These are phyloP conservation scores for Rhododendron vialii DNA, from an alignment of 148 eudicot species.

Conservation along the genomic window DNA sequence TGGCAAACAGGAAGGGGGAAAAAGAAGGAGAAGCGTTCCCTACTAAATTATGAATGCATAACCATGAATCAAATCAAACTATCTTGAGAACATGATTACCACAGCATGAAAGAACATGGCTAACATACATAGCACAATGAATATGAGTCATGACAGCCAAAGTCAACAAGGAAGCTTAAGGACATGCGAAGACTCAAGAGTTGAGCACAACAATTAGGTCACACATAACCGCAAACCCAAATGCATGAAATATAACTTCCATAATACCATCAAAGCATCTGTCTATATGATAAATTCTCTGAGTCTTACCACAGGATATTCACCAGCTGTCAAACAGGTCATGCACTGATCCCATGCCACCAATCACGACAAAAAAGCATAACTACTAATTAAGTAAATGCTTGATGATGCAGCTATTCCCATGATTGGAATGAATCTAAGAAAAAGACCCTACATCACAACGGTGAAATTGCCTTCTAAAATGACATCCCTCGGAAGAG, in stretches of 20 bases:
- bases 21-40: not conserved
- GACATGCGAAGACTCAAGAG: too few relatives aligned
- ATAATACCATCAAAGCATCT: not conserved
- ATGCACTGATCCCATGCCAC: not conserved
- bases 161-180: not conserved
- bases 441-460: not conserved
- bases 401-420: not conserved
- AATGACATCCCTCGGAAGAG: not conserved
- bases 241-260: not conserved
- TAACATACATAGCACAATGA: not conserved
- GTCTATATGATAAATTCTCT: not conserved
- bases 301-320: not conserved
- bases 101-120: too few relatives aligned
- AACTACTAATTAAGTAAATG: not conserved
- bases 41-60: not conserved
- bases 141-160: not conserved
- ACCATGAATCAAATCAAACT: not conserved
- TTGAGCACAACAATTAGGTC: not conserved
- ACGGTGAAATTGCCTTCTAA: not conserved
- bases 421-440: not conserved
- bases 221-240: not conserved
- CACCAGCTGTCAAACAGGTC: not conserved
- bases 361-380: not conserved
- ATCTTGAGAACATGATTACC: not conserved
- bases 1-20: not conserved